These are phyloP conservation scores for Diatrype stigma DNA, from an alignment of 2,329 filamentous ascomycete species.

Conservation along the genomic window DNA sequence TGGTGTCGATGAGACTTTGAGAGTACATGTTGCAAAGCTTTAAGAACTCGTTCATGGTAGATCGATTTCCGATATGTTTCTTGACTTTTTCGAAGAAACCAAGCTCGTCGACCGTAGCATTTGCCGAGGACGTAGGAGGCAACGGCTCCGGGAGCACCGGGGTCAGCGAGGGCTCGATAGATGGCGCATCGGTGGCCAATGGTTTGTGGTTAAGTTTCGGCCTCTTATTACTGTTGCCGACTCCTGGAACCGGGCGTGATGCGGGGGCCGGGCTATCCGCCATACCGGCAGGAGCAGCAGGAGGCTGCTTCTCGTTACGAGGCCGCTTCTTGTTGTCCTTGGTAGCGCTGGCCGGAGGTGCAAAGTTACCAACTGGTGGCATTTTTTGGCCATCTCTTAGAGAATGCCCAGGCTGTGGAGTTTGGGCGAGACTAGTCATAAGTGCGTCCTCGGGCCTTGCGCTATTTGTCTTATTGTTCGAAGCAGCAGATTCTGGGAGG, in stretches of 20 bases:
- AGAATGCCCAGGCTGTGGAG: conserved; percentile 47
- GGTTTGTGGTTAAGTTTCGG: conserved; percentile 71
- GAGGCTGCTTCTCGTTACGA: conserved; percentile 52
- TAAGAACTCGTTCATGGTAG: conserved; percentile 89
- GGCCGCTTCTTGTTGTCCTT: conserved; percentile 91
- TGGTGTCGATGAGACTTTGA: conserved; percentile 84
- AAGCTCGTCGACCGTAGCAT: conserved; percentile 80
- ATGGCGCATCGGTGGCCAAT: conserved; percentile 52
- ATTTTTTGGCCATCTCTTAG: conserved; percentile 67
- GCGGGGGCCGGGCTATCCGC: conserved; percentile 37
- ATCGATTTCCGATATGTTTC: conserved; percentile 91
- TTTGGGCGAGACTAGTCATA: conserved; percentile 40
- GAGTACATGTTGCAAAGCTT: conserved; percentile 96
- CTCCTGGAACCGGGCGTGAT: conserved; percentile 31
- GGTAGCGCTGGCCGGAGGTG: conserved; percentile 71
- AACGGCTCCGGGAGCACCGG: conserved; percentile 86
- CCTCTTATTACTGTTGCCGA: conserved; percentile 52
- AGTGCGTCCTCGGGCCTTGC: conserved; percentile 64
- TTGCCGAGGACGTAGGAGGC: conserved; percentile 66
- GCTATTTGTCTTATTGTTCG: conserved; percentile 55
- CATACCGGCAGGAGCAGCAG: conserved; percentile 42
- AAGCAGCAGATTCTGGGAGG: conserved; percentile 75
- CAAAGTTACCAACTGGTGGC: conserved; percentile 93
- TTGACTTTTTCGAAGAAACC: conserved; percentile 95
- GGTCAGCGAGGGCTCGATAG: conserved; percentile 80